phyloP scores from a whole-genome alignment of 2,329 filamentous ascomycete genomes.

The Colletotrichum sp. region DNA sequence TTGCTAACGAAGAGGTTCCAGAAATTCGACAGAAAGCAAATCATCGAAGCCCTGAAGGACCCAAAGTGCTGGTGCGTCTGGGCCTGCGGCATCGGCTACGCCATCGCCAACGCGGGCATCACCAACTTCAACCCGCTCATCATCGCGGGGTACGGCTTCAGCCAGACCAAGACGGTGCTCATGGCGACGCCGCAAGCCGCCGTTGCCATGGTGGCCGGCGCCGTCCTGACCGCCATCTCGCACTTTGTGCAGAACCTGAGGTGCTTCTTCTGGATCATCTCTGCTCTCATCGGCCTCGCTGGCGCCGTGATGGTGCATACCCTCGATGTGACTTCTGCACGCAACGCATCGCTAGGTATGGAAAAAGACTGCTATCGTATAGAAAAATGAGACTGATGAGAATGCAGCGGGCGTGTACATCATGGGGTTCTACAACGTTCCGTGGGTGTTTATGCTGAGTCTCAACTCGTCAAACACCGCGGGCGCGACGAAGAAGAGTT shows the following conservation, averaged over 20 bases:
- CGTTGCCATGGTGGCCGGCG: conserved; percentile 32
- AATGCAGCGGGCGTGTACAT: conserved; percentile 28
- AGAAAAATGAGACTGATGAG: not conserved
- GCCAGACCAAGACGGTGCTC: conserved; percentile 55
- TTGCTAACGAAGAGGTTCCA: conserved; percentile 28
- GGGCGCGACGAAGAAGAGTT: conserved; percentile 35
- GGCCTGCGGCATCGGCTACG: conserved; percentile 64
- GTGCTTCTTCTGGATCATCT: conserved; percentile 33
- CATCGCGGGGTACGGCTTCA: conserved; percentile 63
- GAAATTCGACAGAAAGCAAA: conserved; percentile 72
- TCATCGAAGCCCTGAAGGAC: conserved; percentile 56
- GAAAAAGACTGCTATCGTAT: not conserved
- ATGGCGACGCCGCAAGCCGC: conserved; percentile 38
- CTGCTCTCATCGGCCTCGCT: conserved; percentile 26
- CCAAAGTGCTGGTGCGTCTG: conserved; percentile 65
- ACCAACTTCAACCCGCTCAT: conserved; percentile 71
- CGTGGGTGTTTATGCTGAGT: conserved; percentile 33
- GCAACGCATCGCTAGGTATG: conserved; percentile 28
- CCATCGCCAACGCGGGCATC: conserved; percentile 72
- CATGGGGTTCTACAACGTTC: conserved; percentile 38
- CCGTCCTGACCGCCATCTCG: conserved; percentile 26
- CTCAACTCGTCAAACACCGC: conserved; percentile 33
- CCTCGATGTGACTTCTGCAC: conserved; percentile 16
- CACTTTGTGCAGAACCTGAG: conserved; percentile 32
- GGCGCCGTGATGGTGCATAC: conserved; percentile 31